Evolutionary conservation across 108 stramenopile species (phyloP).

Genomic region (Nitzschia inconspicua): DNA sequence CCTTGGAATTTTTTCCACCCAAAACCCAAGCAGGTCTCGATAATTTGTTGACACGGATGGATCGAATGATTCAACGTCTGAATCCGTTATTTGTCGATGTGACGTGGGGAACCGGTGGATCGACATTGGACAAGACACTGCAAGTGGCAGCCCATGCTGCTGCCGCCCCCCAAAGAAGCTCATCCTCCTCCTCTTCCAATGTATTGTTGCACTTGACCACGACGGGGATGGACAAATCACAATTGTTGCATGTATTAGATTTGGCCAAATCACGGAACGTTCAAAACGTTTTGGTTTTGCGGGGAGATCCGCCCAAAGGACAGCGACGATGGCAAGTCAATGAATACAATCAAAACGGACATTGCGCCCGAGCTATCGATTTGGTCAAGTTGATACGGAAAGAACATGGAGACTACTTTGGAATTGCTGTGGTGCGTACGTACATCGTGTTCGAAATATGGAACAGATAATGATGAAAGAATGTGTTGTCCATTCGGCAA

Average conservation of each 20-base stretch:
- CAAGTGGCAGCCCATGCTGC: conserved; percentile 79
- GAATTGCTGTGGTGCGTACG: conserved; percentile 91
- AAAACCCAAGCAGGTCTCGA: conserved; percentile 92
- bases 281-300: conserved; percentile 87
- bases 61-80: conserved; percentile 87
- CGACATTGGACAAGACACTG: conserved; percentile 74
- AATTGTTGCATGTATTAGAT: conserved; percentile 40
- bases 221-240: conserved; percentile 71
- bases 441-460: too few relatives aligned
- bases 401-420: conserved; percentile 92
- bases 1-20: conserved; percentile 97
- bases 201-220: conserved; percentile 92
- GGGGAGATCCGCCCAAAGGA: conserved; percentile 93
- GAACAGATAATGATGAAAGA: too few relatives aligned
- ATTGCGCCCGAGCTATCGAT: conserved; percentile 85
- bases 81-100: conserved; percentile 94
- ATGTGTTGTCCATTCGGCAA: too few relatives aligned
- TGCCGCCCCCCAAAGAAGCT: too few relatives aligned
- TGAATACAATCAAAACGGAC: conserved; percentile 67
- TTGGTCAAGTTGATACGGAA: conserved; percentile 86
- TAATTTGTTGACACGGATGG: conserved; percentile 89
- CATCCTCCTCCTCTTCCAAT: conserved; percentile 86
- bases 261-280: conserved; percentile 70
- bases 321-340: conserved; percentile 69
- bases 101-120: conserved; percentile 90